Evolutionary conservation across 805 yeast species (phyloP), one percentile per base, ranked within the genome.

Genomic region (Zygoascus tannicola): DNA sequence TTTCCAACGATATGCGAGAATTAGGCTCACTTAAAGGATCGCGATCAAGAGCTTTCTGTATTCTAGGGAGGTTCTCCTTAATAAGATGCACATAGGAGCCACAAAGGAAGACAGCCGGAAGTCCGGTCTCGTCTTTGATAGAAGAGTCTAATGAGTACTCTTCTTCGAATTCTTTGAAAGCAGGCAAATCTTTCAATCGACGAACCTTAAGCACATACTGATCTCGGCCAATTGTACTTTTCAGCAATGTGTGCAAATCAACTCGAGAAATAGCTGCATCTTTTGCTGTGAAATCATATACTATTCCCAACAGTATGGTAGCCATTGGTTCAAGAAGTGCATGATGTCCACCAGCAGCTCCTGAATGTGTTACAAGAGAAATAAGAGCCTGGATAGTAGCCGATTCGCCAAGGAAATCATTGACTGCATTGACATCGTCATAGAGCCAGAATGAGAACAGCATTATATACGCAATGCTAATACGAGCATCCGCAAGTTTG

Each of bases 81-180:
- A 92, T 65, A 41, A 87, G 64, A 3, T 65, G 66, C 2, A 84
- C 78, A 57, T 85, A 85, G 2, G 70, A 63, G 0, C 73, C 58
- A 46, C 80, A 81, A 56, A 92, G 81, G 54, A 74, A 86, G 1
- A 90, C 82, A 46, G 78, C 76, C 0, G 97, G 98, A 35, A 90
- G 70, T 1, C 98, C 98, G 1, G 94, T 78, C 2, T 78, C 80
- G 57, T 86, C 95, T 49, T 74, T 72, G 3, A 69, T 68, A 2
- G 80, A 75, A 15, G 69, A 66, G 20, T 75, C 60, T 22, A 75
- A 65, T 19, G 67, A 65, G 1, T 70, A 71, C 8, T 30, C 22
- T 3, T 69, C 72, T n/a, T 73, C 76, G 50, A 75, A 81, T 44
- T 75, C 72, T 7, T 73, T 69, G 54, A 86, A 77, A 4, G 64